Conservation (phyloP, 805 yeast species). For the Sugiyamaella valdiviana region DNA sequence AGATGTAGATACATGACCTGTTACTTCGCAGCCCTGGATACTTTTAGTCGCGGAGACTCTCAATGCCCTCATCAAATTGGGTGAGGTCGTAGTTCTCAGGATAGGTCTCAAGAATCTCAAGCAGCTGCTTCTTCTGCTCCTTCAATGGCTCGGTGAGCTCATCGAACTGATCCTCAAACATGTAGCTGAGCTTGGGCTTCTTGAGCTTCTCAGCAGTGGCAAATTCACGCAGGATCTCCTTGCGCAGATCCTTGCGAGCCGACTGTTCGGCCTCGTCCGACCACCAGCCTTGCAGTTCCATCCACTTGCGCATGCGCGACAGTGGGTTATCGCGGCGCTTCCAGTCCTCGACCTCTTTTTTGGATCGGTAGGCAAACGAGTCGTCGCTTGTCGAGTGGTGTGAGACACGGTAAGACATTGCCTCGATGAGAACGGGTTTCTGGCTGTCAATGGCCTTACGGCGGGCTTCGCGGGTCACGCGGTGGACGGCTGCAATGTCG, state of each 20-base stretch:
- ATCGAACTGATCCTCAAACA: slow-evolving; percentile 26
- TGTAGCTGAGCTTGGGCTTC: slow-evolving; percentile 25
- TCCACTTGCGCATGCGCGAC: slow-evolving; percentile 29
- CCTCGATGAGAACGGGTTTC: slow-evolving; percentile 30
- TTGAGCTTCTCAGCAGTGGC: slow-evolving; percentile 28
- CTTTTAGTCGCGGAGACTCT: slow-evolving; percentile 18
- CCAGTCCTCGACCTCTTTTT: slow-evolving; percentile 32
- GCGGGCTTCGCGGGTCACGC: slow-evolving; percentile 26
- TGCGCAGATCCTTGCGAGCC: slow-evolving; percentile 21
- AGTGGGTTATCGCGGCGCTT: slow-evolving; percentile 31
- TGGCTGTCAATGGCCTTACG: slow-evolving; percentile 23
- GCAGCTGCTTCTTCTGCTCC: slow-evolving; percentile 28
- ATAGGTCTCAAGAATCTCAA: slow-evolving; percentile 24
- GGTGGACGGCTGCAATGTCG: slow-evolving; percentile 28
- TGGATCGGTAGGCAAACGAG: slow-evolving; percentile 32
- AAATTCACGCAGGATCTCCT: slow-evolving; percentile 24
- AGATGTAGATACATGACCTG: background rate
- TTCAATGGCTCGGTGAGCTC: slow-evolving; percentile 21
- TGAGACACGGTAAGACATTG: slow-evolving; percentile 33
- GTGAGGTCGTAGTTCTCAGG: slow-evolving; percentile 28
- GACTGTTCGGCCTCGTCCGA: slow-evolving; percentile 26
- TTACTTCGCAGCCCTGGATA: background rate
- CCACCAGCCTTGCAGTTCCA: slow-evolving; percentile 28
- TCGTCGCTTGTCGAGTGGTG: slow-evolving; percentile 35
- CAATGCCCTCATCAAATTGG: slow-evolving; percentile 22